Evolutionary conservation across 768 basidiomycete genomes (phyloP).

Genomic region (Leccinum longicurvipes): DNA sequence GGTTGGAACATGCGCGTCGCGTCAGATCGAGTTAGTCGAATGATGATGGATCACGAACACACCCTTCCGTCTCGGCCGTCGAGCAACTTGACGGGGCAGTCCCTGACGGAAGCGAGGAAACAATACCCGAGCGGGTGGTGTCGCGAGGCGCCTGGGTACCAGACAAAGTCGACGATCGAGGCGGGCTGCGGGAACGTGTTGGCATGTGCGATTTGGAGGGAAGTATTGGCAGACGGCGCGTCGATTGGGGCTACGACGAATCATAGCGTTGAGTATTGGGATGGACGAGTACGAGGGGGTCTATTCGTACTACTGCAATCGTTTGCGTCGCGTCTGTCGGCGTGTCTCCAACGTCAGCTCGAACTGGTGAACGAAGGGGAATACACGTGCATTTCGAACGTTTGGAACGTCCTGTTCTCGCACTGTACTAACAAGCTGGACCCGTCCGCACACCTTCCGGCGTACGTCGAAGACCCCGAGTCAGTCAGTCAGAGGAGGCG

Average conservation of each 20-base stretch:
- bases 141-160: slow-evolving; percentile 78
- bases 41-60: slow-evolving; percentile 15
- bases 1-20: background rate
- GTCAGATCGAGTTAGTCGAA: background rate
- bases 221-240: background rate
- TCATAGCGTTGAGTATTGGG: background rate
- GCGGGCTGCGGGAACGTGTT: slow-evolving; percentile 51
- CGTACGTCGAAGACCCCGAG: background rate
- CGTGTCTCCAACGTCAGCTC: background rate
- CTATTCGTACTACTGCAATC: background rate
- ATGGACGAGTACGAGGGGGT: background rate
- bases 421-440: slow-evolving; percentile 62
- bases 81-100: slow-evolving; percentile 80
- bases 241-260: background rate
- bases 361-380: background rate
- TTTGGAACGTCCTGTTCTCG: slow-evolving; percentile 65
- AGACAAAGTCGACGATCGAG: slow-evolving; percentile 73
- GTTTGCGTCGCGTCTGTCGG: background rate
- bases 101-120: slow-evolving; percentile 79
- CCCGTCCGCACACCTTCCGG: slow-evolving; percentile 73
- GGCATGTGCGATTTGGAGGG: slow-evolving; percentile 9
- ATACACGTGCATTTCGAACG: slow-evolving; percentile 43
- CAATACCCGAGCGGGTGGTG: slow-evolving; percentile 66
- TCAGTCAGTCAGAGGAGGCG: background rate
- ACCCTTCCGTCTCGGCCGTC: slow-evolving; percentile 80